phyloP scores from a whole-genome alignment of 805 yeast genomes.

The Kodamaea hsintzibuensis region DNA sequence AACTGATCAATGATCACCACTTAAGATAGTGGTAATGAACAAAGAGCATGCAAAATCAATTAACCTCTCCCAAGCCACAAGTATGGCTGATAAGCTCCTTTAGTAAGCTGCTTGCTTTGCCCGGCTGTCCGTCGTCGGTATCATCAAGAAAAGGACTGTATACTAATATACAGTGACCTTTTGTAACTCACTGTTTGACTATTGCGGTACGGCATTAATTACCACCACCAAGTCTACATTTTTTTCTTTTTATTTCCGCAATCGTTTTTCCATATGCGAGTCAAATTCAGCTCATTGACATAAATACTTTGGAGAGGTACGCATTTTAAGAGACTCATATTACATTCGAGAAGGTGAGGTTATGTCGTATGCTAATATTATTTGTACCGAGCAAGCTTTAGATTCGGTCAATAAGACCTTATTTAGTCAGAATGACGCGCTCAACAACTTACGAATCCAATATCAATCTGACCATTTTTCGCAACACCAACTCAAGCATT shows the following conservation, averaged over 20 bases:
- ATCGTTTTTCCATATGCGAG: neutral
- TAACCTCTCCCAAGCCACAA: neutral
- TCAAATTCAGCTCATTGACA: neutral
- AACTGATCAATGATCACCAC: no score
- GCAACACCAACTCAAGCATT: constrained; percentile 42
- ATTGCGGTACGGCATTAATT: neutral
- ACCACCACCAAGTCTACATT: neutral
- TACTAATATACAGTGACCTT: neutral
- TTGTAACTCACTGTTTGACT: neutral
- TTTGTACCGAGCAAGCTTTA: constrained; percentile 16
- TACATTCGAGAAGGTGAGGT: neutral
- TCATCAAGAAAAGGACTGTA: neutral
- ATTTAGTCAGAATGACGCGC: constrained; percentile 48
- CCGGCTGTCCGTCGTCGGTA: neutral
- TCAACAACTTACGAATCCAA: constrained; percentile 45
- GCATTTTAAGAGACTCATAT: neutral
- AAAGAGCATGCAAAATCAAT: no score
- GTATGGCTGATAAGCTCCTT: constrained; percentile 1
- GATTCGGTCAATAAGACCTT: constrained; percentile 44
- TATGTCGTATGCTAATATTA: neutral
- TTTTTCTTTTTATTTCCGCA: neutral
- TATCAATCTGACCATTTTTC: constrained; percentile 48
- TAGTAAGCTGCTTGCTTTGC: neutral
- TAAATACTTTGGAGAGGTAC: neutral
- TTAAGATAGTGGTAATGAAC: no score